A percentile compares a stretch with the other conserved stretches of the same genome.
These are phyloP conservation scores for Sanguinoderma infundibulare DNA, from an alignment of 1,284 basidiomycete species.

Conservation along the genomic window DNA sequence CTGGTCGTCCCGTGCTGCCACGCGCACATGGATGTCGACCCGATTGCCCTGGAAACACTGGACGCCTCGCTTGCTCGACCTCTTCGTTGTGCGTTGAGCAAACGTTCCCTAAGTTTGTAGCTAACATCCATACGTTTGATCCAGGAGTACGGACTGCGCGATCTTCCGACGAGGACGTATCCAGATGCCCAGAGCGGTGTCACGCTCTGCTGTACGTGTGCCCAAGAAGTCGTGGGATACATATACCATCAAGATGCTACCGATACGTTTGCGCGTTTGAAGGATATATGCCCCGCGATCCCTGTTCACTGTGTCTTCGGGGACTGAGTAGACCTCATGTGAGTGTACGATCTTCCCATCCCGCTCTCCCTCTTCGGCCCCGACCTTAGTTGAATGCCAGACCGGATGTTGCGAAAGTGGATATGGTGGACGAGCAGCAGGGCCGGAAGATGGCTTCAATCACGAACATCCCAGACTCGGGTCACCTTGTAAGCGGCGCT, in stretches of 20 bases:
- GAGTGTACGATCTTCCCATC: background rate
- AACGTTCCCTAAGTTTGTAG: no score
- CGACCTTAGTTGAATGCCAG: background rate
- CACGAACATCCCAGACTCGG: background rate
- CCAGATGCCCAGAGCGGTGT: slow-evolving; percentile 16
- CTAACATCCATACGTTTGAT: no score
- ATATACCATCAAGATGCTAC: slow-evolving; percentile 11
- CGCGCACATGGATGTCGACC: slow-evolving; percentile 16
- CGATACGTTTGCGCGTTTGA: slow-evolving; percentile 11
- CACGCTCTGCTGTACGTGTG: slow-evolving; percentile 16
- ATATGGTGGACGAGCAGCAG: background rate
- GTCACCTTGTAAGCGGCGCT: background rate
- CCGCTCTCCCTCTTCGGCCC: no score
- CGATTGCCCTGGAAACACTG: slow-evolving; percentile 22
- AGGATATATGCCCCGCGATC: slow-evolving; percentile 12
- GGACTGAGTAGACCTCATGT: slow-evolving; percentile 12
- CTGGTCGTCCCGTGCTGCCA: slow-evolving; percentile 21
- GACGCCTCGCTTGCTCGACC: slow-evolving; percentile 22
- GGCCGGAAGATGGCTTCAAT: background rate
- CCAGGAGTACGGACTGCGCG: slow-evolving; percentile 20
- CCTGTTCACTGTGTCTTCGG: slow-evolving; percentile 22
- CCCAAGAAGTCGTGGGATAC: slow-evolving; percentile 13
- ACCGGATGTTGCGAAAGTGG: background rate
- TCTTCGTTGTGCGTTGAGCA: slow-evolving; percentile 5
- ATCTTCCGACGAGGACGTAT: slow-evolving; percentile 19